phyloP scores from a whole-genome alignment of 768 basidiomycete species.

The Hysterangium stoloniferum region DNA sequence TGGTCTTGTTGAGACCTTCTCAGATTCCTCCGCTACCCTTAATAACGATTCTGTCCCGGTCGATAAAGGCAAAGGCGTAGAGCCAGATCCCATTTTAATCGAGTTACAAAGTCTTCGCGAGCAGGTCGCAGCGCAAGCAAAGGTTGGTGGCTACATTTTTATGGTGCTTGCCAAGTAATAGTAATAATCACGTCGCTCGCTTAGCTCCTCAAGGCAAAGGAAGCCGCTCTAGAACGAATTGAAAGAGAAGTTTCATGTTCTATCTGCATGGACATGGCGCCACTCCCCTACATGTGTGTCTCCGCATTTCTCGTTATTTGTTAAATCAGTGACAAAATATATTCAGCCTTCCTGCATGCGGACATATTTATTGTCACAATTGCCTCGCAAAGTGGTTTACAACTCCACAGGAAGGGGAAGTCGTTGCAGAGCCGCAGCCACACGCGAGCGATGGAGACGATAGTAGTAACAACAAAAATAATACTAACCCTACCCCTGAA shows the following conservation, averaged over 20 bases:
- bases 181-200: neutral
- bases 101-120: slow-evolving; percentile 34
- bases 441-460: neutral
- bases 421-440: neutral
- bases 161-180: neutral
- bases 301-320: neutral
- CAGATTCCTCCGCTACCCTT: slow-evolving; percentile 2
- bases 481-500: neutral
- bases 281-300: neutral
- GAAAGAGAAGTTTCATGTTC: neutral
- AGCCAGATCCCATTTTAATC: slow-evolving; percentile 58
- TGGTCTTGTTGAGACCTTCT: too few relatives aligned
- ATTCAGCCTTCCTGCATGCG: slow-evolving; percentile 3
- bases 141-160: neutral
- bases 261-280: slow-evolving; percentile 2
- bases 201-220: neutral
- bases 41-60: neutral
- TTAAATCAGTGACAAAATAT: neutral
- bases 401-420: neutral
- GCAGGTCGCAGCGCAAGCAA: neutral
- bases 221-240: neutral
- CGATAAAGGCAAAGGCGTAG: slow-evolving; percentile 30
- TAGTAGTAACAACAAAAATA: neutral
- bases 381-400: slow-evolving; percentile 8
- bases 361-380: slow-evolving; percentile 6